A percentile compares a stretch with the other conserved stretches of the same genome.
phyloP scores from a whole-genome alignment of 2,329 filamentous ascomycete species.

The Arthrobotrys sphaeroides region DNA sequence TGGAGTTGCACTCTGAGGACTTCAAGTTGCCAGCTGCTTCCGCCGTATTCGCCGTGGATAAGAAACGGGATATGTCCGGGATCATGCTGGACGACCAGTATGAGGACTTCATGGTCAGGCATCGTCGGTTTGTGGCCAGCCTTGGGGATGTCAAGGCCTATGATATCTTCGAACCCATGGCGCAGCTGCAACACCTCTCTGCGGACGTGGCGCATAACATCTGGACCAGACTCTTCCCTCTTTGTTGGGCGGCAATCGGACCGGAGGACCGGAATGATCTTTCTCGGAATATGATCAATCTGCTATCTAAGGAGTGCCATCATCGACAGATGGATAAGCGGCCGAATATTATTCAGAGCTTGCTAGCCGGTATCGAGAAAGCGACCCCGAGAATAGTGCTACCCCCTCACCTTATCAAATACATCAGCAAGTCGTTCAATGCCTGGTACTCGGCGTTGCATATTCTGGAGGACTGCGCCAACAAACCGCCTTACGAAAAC shows the following conservation, averaged over 20 bases:
- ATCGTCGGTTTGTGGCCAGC: constrained; percentile 84
- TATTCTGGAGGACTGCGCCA: constrained; percentile 87
- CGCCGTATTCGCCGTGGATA: constrained; percentile 74
- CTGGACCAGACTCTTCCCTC: constrained; percentile 89
- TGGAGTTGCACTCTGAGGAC: constrained; percentile 83
- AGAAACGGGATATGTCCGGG: constrained; percentile 71
- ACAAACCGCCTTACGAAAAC: constrained; percentile 85
- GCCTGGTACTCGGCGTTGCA: constrained; percentile 95
- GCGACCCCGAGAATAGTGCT: constrained; percentile 89
- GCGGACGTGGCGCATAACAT: constrained; percentile 82
- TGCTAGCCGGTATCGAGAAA: constrained; percentile 86
- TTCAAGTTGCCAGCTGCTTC: constrained; percentile 80
- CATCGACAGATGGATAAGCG: constrained; percentile 91
- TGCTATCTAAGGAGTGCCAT: constrained; percentile 95
- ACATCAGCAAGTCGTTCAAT: constrained; percentile 90
- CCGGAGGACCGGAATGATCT: constrained; percentile 90
- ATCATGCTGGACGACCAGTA: constrained; percentile 83
- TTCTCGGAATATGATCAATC: constrained; percentile 86
- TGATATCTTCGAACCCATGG: constrained; percentile 88
- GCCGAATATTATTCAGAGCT: constrained; percentile 92
- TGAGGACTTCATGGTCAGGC: constrained; percentile 78
- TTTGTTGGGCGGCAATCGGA: constrained; percentile 89
- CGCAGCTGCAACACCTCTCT: constrained; percentile 91
- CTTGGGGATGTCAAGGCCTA: constrained; percentile 85
- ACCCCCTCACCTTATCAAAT: constrained; percentile 95